Base-by-base conservation (phyloP, 1,139 yeast genomes). In the Blastobotrys apis region DNA sequence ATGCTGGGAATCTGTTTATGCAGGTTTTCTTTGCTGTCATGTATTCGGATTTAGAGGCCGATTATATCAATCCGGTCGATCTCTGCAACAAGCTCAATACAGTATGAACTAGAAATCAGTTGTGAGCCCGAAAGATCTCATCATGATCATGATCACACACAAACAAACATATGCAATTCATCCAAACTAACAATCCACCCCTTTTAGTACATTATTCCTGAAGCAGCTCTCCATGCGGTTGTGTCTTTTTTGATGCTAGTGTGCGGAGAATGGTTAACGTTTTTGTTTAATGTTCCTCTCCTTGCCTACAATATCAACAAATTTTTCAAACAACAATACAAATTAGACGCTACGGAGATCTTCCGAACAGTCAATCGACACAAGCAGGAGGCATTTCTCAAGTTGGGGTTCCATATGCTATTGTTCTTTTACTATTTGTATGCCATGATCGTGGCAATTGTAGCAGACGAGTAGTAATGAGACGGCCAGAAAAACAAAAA, bases 1-100 rank as follows among this genome's bases (percentile, higher is more conserved):
- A 88, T 68, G 90, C 94, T 51, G 76, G 82, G 55, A 85, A 84
- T 74, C 74, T 87, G 67, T 87, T 88, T 61, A 73, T 83, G 27
- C 95, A 86, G 68, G 95, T 87, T 43, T 87, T 81, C 67, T 85
- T 86, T 72, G 84, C 94, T 35, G 86, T 86, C 62, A 78, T 85
- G 80, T 86, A 81, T 69, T 82, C 90, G 52, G 97, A 88, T 66
- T 78, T 88, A 63, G 97, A 67, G 84, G 74, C 76, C 59, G 97
- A 88, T 66, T 88, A 87, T 71, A 85, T 87, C 69, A 88, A 88
- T 66, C 97, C 97, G 41, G 85, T 87, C 63, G 96, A 88, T 66
- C 76, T 88, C 55, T 88, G 97, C 70, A 84, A 84, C 69, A 85
- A 83, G 63, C 77, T 86, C 60, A 87, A 87, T 45, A 81, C 34